These are phyloP conservation scores for Mycena capillaripes DNA, from an alignment of 768 basidiomycete genomes.

Conservation along the genomic window DNA sequence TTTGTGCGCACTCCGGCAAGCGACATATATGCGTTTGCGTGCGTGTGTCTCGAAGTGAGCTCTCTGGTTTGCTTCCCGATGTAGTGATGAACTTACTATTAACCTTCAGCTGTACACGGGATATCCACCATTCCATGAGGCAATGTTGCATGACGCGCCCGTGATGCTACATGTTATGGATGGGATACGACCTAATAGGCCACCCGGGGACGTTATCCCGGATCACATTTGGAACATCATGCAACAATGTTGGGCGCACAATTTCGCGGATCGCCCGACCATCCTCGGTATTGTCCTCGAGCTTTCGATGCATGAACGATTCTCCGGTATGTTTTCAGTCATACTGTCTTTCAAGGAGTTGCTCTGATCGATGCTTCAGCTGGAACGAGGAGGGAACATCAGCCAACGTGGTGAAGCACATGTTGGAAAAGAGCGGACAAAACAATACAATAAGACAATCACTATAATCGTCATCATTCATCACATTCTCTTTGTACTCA, in stretches of 20 bases:
- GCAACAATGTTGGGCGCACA: constrained; percentile 22
- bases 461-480: too few species aligned
- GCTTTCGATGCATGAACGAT: constrained; percentile 10
- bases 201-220: constrained; percentile 8
- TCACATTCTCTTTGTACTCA: too few species aligned
- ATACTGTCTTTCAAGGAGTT: too few species aligned
- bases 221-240: constrained; percentile 25
- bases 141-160: constrained; percentile 8
- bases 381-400: too few species aligned
- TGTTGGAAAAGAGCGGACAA: too few species aligned
- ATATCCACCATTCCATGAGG: constrained; percentile 25
- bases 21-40: constrained; percentile 33
- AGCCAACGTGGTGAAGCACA: too few species aligned
- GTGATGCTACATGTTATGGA: constrained; percentile 28
- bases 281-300: constrained; percentile 30
- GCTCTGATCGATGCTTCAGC: too few species aligned
- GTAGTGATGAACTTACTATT: not conserved
- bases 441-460: too few species aligned
- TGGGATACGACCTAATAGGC: constrained; percentile 12
- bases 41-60: constrained; percentile 29
- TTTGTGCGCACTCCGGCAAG: constrained; percentile 11
- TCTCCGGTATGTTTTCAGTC: not conserved
- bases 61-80: too few species aligned
- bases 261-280: constrained; percentile 20
- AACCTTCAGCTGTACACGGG: constrained; percentile 25